Percentiles rank a stretch among this genome's conserved stretches.
Evolutionary conservation across 176 grass and related monocot species (phyloP).

Genomic region (Melocanna baccifera): DNA sequence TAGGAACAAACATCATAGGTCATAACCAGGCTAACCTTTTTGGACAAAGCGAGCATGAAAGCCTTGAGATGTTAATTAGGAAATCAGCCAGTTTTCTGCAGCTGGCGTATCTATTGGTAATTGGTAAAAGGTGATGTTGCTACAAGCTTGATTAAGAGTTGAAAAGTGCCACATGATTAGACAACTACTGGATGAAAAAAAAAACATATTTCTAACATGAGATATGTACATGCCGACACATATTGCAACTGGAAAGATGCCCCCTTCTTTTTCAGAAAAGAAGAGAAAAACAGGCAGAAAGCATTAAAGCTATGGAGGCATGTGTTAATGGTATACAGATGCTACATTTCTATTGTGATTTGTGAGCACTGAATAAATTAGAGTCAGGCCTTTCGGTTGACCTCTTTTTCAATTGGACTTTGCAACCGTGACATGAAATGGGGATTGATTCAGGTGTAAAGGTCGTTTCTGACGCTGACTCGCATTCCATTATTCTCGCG

Average conservation of each 20-base stretch:
- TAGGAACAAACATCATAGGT: background rate
- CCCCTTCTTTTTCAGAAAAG: background rate
- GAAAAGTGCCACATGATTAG: background rate
- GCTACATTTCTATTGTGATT: background rate
- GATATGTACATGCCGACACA: background rate
- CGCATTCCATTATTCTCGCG: background rate
- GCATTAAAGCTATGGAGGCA: background rate
- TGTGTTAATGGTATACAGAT: background rate
- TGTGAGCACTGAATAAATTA: background rate
- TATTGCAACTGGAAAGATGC: background rate
- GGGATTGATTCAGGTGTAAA: background rate
- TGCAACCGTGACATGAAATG: background rate
- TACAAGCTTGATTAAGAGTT: background rate
- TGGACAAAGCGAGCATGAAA: background rate
- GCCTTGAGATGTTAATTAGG: background rate
- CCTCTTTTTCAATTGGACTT: background rate
- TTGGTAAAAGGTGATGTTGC: background rate
- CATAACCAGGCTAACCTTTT: background rate
- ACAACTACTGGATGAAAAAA: background rate
- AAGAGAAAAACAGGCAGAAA: background rate
- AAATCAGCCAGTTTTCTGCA: background rate
- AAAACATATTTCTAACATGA: background rate
- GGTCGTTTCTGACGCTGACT: background rate
- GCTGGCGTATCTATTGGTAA: background rate
- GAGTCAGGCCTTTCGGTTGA: background rate